A percentile compares a stretch with the other conserved stretches of the same genome.
These are phyloP conservation scores for Diaporthe citriasiana DNA, from an alignment of 2,329 filamentous ascomycete species.

Conservation along the genomic window DNA sequence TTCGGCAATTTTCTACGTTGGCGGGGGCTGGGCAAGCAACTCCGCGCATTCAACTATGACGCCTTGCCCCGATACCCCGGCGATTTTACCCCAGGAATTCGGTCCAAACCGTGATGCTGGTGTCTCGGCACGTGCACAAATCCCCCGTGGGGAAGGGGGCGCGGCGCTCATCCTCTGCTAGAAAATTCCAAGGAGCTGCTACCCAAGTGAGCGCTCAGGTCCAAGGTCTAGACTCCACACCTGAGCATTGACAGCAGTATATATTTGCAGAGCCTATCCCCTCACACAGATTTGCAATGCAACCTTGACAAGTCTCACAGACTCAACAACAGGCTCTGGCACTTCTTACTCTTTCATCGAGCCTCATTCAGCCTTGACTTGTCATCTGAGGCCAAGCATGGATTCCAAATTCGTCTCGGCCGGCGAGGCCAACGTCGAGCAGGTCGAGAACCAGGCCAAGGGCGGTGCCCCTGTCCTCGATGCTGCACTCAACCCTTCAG, in stretches of 20 bases:
- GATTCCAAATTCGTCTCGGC: constrained; percentile 23
- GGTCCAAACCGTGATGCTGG: constrained; percentile 17
- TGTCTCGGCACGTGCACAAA: constrained; percentile 21
- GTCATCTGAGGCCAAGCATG: neutral
- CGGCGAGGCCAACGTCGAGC: constrained; percentile 24
- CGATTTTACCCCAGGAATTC: constrained; percentile 28
- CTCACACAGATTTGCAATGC: constrained; percentile 17
- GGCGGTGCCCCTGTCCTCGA: constrained; percentile 1
- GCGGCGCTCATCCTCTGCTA: neutral
- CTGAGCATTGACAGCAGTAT: constrained; percentile 26
- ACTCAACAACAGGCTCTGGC: neutral
- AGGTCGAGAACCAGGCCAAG: constrained; percentile 9
- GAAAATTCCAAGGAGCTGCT: constrained; percentile 11
- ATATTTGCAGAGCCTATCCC: constrained; percentile 27
- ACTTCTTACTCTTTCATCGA: neutral
- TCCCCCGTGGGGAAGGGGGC: constrained; percentile 10
- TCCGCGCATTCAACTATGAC: constrained; percentile 10
- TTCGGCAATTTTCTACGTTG: neutral
- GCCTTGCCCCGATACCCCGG: neutral
- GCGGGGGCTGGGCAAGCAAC: neutral
- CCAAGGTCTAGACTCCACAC: constrained; percentile 13
- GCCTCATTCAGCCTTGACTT: constrained; percentile 11
- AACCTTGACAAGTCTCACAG: constrained; percentile 6
- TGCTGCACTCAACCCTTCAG: constrained; percentile 27
- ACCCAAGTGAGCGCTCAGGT: neutral